Base-by-base conservation (phyloP, 352 stramenopile species). In the Phytopythium ostracodes region DNA sequence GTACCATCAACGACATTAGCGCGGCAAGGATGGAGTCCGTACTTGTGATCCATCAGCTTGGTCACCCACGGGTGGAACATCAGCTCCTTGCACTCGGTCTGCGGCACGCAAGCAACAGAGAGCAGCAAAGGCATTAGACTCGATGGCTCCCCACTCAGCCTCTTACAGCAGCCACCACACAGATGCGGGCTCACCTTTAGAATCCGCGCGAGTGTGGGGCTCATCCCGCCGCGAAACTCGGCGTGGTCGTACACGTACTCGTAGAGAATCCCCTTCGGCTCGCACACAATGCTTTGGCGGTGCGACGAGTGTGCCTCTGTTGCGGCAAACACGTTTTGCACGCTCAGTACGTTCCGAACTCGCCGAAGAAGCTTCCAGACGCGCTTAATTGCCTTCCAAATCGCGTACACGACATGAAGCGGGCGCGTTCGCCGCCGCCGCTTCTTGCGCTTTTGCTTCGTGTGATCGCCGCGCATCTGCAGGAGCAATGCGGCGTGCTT, bases 201-300 rank as follows among this genome's bases (percentile, higher is more conserved):
- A 20, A 93, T 85, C 12, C 89, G 58, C 42, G 64, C 64, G 20
- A 93, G 57, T 12, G 84, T 91, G 27, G 79, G 77, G 43, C 84
- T 92, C 5, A 66, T 60, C 2, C 81, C 69, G 33, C 80, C 79
- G 0, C 77, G 68, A 38, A 88, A 87, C 60, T 93, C 84, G 25
- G 84, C 79, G 47, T 89, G 72, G 36, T 93, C 82, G 58, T 92
- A 93, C n/a, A 84, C 61, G 52, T 92, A 93, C 64, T 93, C 84
- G 64, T 90, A 92, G 43, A 93, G 57, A 49, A 93, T 89, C 17
- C 82, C 84, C 60, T 90, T 93, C 0, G 84, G 81, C 25, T 93
- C 84, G 38, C 81, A 86, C 17, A 92, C 85, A 54, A 92, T 89
- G 57, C 61, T 76, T 40, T 84, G 68, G 33, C 79, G 84, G 40